These are phyloP conservation scores for Thalassiosira ordinaria DNA, from an alignment of 352 stramenopile species.

Conservation along the genomic window DNA sequence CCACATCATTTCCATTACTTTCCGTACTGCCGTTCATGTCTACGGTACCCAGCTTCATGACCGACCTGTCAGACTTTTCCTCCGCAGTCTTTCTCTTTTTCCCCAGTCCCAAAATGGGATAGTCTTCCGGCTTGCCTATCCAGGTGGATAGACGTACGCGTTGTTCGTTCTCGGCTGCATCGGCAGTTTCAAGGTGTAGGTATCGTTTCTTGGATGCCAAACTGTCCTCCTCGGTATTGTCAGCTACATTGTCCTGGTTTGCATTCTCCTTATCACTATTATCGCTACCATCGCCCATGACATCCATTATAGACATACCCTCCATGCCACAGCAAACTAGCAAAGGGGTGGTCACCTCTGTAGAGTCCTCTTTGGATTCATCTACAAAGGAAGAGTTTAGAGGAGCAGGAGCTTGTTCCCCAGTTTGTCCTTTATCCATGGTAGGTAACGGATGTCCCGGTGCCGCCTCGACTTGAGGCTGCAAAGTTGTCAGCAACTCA, in stretches of 20 bases:
- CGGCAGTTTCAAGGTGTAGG: conserved; percentile 19
- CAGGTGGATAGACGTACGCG: conserved; percentile 26
- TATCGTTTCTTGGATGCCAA: conserved; percentile 31
- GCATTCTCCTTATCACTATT: neutral
- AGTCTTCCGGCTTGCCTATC: conserved; percentile 38
- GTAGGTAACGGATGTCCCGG: neutral
- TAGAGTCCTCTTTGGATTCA: neutral
- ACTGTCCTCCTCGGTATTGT: conserved; percentile 6
- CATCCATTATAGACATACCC: neutral
- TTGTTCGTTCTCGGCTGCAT: neutral
- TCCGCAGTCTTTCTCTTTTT: neutral
- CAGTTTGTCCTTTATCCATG: neutral
- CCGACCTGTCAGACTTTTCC: too few relatives aligned
- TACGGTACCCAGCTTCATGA: too few relatives aligned
- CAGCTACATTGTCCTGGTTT: neutral
- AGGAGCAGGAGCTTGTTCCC: too few relatives aligned
- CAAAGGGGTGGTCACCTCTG: too few relatives aligned
- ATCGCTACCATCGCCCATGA: neutral
- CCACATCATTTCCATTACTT: neutral
- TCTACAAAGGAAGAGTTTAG: neutral
- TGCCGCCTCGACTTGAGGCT: neutral
- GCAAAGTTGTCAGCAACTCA: neutral
- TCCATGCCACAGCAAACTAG: conserved; percentile 24
- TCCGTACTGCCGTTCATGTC: too few relatives aligned
- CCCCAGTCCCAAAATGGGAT: conserved; percentile 33